Conservation (phyloP, 257 asterid genomes). For the Salvia miltiorrhiza region DNA sequence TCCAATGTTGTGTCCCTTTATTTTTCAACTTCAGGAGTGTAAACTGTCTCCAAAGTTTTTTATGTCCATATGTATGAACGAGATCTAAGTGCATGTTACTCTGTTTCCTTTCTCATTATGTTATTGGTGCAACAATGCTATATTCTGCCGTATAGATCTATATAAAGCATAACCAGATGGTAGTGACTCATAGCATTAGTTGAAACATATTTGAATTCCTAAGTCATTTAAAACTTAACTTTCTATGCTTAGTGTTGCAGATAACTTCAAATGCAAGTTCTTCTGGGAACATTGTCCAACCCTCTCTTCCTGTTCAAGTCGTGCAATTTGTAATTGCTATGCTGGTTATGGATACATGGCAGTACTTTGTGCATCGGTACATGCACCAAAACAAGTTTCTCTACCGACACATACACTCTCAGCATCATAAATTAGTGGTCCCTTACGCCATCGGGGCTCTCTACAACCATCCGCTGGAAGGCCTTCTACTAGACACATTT, state of each 20-base stretch:
- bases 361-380: constrained; percentile 91
- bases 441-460: constrained; percentile 88
- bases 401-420: constrained; percentile 79
- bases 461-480: constrained; percentile 87
- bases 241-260: constrained; percentile 45
- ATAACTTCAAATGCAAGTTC: constrained; percentile 52
- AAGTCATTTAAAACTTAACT: constrained; percentile 14
- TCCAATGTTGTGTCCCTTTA: not conserved
- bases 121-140: not conserved
- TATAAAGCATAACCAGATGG: not conserved
- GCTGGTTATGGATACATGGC: constrained; percentile 95
- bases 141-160: not conserved
- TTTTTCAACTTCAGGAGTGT: not conserved
- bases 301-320: constrained; percentile 48
- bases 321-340: constrained; percentile 65
- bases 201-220: not conserved
- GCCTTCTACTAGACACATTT: constrained; percentile 76
- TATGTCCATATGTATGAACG: not conserved
- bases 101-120: not conserved
- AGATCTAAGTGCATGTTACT: not conserved
- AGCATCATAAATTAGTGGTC: constrained; percentile 71
- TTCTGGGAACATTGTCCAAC: constrained; percentile 45
- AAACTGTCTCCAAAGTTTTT: not conserved
- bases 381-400: constrained; percentile 89
- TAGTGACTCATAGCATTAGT: not conserved